Conservation (phyloP, 1,284 basidiomycete species). For the Tylopilus sp. region DNA sequence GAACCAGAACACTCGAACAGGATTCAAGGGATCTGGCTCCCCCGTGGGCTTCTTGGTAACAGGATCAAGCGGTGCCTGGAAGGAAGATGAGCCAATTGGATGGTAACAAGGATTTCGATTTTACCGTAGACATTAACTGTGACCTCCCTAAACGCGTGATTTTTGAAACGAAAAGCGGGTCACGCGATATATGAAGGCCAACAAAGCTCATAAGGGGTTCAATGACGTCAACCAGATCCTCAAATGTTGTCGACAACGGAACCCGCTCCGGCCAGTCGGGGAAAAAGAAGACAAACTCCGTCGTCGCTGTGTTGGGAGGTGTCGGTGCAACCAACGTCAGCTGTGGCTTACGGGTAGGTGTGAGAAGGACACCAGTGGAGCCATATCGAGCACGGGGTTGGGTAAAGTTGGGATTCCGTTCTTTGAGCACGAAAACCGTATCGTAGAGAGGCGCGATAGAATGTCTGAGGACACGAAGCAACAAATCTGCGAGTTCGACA, state of each 20-base stretch:
- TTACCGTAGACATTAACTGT: constrained; percentile 47
- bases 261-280: constrained; percentile 76
- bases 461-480: constrained; percentile 71
- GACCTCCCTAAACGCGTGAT: constrained; percentile 57
- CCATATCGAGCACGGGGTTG: constrained; percentile 64
- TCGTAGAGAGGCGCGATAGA: constrained; percentile 73
- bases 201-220: constrained; percentile 77
- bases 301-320: constrained; percentile 69
- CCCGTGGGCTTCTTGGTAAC: constrained; percentile 54
- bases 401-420: constrained; percentile 58
- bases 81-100: constrained; percentile 9
- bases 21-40: constrained; percentile 53
- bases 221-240: constrained; percentile 71
- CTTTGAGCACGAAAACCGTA: constrained; percentile 48
- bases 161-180: constrained; percentile 63
- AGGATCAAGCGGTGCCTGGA: constrained; percentile 51
- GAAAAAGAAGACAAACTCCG: constrained; percentile 87
- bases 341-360: constrained; percentile 55
- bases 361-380: constrained; percentile 49
- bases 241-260: constrained; percentile 61
- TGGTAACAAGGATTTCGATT: constrained; percentile 34
- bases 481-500: constrained; percentile 81
- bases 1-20: constrained; percentile 75
- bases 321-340: constrained; percentile 72
- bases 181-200: constrained; percentile 73